phyloP scores from a whole-genome alignment of 1,284 basidiomycete genomes.

The Heterobasidion annosum region DNA sequence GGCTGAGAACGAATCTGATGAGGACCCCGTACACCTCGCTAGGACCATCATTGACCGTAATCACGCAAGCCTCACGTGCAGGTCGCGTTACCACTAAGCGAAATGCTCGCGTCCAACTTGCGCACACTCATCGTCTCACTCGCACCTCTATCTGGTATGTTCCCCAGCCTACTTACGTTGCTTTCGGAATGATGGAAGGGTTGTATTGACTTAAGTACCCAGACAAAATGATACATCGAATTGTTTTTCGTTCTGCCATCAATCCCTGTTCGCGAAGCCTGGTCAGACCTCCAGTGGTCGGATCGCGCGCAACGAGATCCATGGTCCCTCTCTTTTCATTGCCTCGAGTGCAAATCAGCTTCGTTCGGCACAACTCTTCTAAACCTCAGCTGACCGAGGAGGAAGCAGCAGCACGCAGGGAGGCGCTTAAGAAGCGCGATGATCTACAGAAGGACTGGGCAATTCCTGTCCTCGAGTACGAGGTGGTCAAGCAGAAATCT shows the following conservation, averaged over 20 bases:
- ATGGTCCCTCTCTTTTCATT: neutral
- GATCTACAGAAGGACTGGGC: constrained; percentile 62
- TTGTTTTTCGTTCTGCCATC: neutral
- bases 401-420: constrained; percentile 19
- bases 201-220: neutral
- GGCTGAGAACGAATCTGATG: neutral
- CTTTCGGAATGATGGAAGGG: neutral
- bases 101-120: too few relatives aligned
- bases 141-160: too few relatives aligned
- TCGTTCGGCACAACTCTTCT: constrained; percentile 29
- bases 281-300: too few relatives aligned
- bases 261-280: too few relatives aligned
- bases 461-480: constrained; percentile 65
- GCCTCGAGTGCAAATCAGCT: neutral
- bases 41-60: constrained; percentile 6
- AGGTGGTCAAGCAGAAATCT: constrained; percentile 79
- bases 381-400: constrained; percentile 14
- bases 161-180: too few relatives aligned
- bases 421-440: constrained; percentile 31
- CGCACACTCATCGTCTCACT: too few relatives aligned
- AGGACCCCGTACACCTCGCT: constrained; percentile 5
- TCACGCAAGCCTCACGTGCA: neutral
- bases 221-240: neutral
- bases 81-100: neutral
- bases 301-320: neutral